Conservation (phyloP, 2,329 filamentous ascomycete genomes). For the Fusarium siculi region DNA sequence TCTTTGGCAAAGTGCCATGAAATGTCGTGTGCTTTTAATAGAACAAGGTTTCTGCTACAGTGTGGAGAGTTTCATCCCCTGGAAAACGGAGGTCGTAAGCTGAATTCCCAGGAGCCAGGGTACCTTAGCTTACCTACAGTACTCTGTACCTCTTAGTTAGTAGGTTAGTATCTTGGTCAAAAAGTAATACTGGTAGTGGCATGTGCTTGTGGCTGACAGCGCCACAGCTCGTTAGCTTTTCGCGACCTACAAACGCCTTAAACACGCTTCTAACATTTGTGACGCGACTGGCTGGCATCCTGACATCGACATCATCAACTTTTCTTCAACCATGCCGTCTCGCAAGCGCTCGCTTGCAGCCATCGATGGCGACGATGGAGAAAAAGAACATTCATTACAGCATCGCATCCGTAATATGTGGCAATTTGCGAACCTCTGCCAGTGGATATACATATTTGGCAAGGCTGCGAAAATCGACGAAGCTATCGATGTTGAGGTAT, state of each 20-base stretch:
- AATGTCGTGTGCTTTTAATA: slow-evolving; percentile 37
- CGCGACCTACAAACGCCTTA: slow-evolving; percentile 34
- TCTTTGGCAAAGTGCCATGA: not conserved
- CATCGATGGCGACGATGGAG: slow-evolving; percentile 27
- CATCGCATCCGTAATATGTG: slow-evolving; percentile 86
- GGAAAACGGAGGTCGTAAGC: slow-evolving; percentile 30
- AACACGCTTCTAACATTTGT: slow-evolving; percentile 37
- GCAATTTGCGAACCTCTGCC: slow-evolving; percentile 93
- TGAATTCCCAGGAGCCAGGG: not conserved
- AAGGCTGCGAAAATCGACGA: slow-evolving; percentile 90
- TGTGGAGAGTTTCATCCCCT: slow-evolving; percentile 31
- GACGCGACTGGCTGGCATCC: slow-evolving; percentile 39
- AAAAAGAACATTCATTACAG: slow-evolving; percentile 51
- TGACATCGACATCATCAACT: slow-evolving; percentile 30
- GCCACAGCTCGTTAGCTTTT: slow-evolving; percentile 36
- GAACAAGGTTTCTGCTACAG: slow-evolving; percentile 36
- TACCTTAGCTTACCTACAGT: not conserved
- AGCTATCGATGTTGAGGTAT: slow-evolving; percentile 88
- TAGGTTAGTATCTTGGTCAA: not conserved
- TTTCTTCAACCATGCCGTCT: slow-evolving; percentile 40
- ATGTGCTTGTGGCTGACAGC: slow-evolving; percentile 45
- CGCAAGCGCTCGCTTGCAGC: slow-evolving; percentile 42
- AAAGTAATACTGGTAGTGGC: slow-evolving; percentile 3
- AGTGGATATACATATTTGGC: slow-evolving; percentile 94
- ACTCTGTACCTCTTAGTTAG: no score